Percentiles rank a stretch among this genome's conserved stretches.
These are phyloP conservation scores for Auricularia cornea DNA, from an alignment of 768 basidiomycete species.

Conservation along the genomic window DNA sequence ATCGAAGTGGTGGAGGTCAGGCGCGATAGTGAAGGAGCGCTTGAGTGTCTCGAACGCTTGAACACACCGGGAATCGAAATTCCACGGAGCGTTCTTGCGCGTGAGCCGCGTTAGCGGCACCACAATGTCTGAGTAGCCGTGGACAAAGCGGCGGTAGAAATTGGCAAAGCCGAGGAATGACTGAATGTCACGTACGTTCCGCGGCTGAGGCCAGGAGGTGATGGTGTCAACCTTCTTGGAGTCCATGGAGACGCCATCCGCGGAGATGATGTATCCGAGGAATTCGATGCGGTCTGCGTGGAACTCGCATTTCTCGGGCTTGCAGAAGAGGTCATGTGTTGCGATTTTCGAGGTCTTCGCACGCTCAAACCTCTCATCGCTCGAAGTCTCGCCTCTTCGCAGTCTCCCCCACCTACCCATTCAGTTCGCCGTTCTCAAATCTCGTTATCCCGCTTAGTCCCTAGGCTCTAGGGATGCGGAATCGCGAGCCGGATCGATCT, in stretches of 20 bases:
- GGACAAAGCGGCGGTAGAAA: slow-evolving; percentile 27
- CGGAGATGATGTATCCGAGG: slow-evolving; percentile 22
- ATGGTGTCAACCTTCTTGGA: no score
- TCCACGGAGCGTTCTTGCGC: slow-evolving; percentile 15
- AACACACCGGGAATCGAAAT: slow-evolving; percentile 10
- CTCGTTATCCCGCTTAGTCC: no score
- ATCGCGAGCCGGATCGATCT: no score
- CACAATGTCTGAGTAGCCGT: slow-evolving; percentile 25
- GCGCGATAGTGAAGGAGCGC: slow-evolving; percentile 19
- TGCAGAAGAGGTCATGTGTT: slow-evolving; percentile 28
- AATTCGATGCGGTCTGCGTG: slow-evolving; percentile 29
- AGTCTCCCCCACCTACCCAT: no score
- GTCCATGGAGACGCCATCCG: slow-evolving; percentile 8
- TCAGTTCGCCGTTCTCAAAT: no score
- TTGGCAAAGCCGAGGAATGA: slow-evolving; percentile 27
- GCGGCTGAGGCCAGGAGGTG: no score
- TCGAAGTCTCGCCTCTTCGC: no score
- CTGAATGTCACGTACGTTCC: no score
- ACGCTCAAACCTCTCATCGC: no score
- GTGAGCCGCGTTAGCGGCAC: slow-evolving; percentile 23
- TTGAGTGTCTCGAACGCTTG: slow-evolving; percentile 25
- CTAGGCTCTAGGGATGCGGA: no score
- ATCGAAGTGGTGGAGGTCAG: slow-evolving; percentile 27
- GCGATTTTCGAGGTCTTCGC: no score
- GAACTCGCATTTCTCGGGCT: slow-evolving; percentile 34